Evolutionary conservation across 768 basidiomycete genomes (phyloP).

Genomic region (Russula compacta): DNA sequence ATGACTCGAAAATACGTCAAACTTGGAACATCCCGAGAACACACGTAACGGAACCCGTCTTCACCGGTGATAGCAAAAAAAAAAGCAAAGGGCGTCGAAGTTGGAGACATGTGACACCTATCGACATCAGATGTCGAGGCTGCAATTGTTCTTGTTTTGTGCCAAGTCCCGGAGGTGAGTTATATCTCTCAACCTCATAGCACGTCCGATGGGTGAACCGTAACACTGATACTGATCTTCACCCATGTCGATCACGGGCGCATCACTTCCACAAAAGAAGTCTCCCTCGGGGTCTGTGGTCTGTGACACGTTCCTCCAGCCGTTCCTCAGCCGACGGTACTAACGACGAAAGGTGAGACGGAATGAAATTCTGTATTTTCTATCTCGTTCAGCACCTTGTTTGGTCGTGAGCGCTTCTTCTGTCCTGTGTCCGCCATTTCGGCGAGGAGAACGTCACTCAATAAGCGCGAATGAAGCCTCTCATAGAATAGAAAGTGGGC

Average conservation of each 20-base stretch:
- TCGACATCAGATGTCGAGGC: neutral
- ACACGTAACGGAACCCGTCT: constrained; percentile 5
- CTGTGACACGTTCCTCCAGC: too few relatives aligned
- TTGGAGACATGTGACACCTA: neutral
- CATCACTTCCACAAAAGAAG: neutral
- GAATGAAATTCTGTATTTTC: neutral
- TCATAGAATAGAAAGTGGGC: neutral
- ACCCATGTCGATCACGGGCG: neutral
- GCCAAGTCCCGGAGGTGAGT: neutral
- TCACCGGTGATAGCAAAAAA: constrained; percentile 3
- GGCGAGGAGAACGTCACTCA: neutral
- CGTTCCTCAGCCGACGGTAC: neutral
- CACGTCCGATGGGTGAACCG: neutral
- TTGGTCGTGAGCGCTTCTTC: neutral
- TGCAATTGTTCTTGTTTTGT: neutral
- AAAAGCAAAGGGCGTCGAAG: neutral
- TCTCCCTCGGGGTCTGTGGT: neutral
- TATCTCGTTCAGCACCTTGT: neutral
- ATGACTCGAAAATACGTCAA: neutral
- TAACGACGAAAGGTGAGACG: neutral
- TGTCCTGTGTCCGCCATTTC: neutral
- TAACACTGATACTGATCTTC: neutral
- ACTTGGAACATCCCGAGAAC: neutral
- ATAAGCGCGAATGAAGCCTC: neutral
- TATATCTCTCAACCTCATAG: neutral